Evolutionary conservation across 2,329 filamentous ascomycete genomes (phyloP).

Genomic region (Colletotrichum nymphaeae): DNA sequence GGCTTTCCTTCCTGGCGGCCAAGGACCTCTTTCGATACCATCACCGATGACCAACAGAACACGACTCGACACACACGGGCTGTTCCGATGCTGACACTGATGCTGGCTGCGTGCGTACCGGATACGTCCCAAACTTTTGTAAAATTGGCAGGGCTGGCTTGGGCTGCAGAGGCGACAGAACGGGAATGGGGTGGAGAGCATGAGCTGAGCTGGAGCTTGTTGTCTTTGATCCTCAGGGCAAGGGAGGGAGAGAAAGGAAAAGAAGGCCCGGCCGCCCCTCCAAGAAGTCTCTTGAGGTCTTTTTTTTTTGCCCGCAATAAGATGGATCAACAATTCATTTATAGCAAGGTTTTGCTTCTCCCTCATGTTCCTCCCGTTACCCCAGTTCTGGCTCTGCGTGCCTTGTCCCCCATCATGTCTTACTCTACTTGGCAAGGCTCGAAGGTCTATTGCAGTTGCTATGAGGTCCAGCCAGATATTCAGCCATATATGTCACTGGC

Average conservation of each 20-base stretch:
- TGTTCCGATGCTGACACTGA: not conserved
- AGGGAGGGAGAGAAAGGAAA: constrained; percentile 5
- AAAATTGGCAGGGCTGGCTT: not conserved
- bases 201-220: not conserved
- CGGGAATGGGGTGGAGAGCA: not conserved
- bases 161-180: constrained; percentile 6
- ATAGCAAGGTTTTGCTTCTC: constrained; percentile 27
- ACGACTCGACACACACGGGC: not conserved
- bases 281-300: not conserved
- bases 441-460: not conserved
- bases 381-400: constrained; percentile 31
- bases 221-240: constrained; percentile 21
- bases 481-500: not conserved
- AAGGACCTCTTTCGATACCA: not conserved
- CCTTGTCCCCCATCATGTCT: constrained; percentile 23
- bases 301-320: not conserved
- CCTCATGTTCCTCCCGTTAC: constrained; percentile 28
- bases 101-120: not conserved
- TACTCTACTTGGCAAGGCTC: constrained; percentile 8
- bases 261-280: not conserved
- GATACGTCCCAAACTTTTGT: not conserved
- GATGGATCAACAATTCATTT: constrained; percentile 29
- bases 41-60: not conserved
- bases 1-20: not conserved
- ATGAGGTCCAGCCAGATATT: not conserved